Conservation (phyloP, 2,329 filamentous ascomycete genomes). For the Akanthomyces muscarius region DNA sequence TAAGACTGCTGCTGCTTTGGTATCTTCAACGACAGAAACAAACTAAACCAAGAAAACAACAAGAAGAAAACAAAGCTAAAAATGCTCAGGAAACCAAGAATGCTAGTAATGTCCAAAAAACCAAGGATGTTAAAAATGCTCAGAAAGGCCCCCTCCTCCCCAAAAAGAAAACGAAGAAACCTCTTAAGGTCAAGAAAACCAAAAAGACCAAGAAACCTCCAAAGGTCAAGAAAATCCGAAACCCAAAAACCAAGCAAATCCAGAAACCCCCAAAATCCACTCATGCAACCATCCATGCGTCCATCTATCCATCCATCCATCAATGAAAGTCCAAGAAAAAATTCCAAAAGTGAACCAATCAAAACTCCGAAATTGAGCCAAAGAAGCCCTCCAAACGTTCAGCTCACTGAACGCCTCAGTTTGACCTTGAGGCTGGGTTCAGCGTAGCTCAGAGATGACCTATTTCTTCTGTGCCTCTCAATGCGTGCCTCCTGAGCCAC, state of each 20-base stretch:
- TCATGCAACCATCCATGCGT: too few relatives aligned
- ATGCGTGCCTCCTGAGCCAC: too few relatives aligned
- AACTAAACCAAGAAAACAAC: not conserved
- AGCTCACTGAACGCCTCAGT: conserved; percentile 76
- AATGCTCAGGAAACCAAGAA: not conserved
- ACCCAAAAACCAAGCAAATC: too few relatives aligned
- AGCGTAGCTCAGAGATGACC: conserved; percentile 71
- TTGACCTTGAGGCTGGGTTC: conserved; percentile 78
- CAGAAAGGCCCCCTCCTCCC: too few relatives aligned
- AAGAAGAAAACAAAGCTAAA: conserved; percentile 14
- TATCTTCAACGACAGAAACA: conserved; percentile 16
- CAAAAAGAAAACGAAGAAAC: too few relatives aligned
- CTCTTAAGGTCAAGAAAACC: too few relatives aligned
- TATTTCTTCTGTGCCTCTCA: conserved; percentile 47
- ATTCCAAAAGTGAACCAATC: too few relatives aligned
- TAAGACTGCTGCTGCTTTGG: conserved; percentile 22
- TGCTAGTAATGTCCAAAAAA: not conserved
- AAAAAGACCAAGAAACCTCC: too few relatives aligned
- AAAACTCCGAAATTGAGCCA: conserved; percentile 29
- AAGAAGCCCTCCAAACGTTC: conserved; percentile 71
- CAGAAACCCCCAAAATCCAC: too few relatives aligned
- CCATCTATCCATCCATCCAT: too few relatives aligned
- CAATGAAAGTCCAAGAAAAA: too few relatives aligned
- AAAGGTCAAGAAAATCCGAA: too few relatives aligned
- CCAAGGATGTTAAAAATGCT: not conserved